phyloP scores from a whole-genome alignment of 129 eudicot species.

The Deinandra increscens region DNA sequence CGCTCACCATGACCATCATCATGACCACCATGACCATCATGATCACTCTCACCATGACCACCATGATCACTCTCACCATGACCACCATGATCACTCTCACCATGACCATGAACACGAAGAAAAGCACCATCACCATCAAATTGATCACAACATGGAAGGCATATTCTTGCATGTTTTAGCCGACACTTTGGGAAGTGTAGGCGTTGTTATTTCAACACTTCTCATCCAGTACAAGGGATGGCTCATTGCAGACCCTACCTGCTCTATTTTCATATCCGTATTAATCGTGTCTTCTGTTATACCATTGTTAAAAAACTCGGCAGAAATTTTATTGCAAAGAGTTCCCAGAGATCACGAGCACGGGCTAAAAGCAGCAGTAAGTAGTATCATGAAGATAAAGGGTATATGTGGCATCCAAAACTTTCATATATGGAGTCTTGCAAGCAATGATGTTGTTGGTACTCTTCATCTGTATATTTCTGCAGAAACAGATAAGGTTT shows the following conservation, averaged over 20 bases:
- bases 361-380: slow-evolving; percentile 64
- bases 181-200: slow-evolving; percentile 97
- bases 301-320: slow-evolving; percentile 83
- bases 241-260: slow-evolving; percentile 93
- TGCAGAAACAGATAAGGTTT: slow-evolving; percentile 49
- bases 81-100: background rate
- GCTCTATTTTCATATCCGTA: slow-evolving; percentile 83
- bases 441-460: slow-evolving; percentile 81
- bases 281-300: slow-evolving; percentile 83
- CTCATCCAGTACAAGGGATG: slow-evolving; percentile 91
- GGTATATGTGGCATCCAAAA: slow-evolving; percentile 73
- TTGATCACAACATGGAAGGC: slow-evolving; percentile 99
- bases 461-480: slow-evolving; percentile 75
- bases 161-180: slow-evolving; percentile 96
- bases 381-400: slow-evolving; percentile 54
- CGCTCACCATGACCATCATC: slow-evolving; percentile 23
- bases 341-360: slow-evolving; percentile 77
- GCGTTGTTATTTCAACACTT: slow-evolving; percentile 81
- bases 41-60: slow-evolving; percentile 20
- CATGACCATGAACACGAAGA: slow-evolving; percentile 23
- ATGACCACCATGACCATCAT: slow-evolving; percentile 26
- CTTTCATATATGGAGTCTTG: slow-evolving; percentile 88
- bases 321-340: slow-evolving; percentile 85
- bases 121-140: slow-evolving; percentile 55
- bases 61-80: slow-evolving; percentile 26